These are phyloP conservation scores for Colletotrichum coccodes DNA, from an alignment of 2,329 filamentous ascomycete species.

Conservation along the genomic window DNA sequence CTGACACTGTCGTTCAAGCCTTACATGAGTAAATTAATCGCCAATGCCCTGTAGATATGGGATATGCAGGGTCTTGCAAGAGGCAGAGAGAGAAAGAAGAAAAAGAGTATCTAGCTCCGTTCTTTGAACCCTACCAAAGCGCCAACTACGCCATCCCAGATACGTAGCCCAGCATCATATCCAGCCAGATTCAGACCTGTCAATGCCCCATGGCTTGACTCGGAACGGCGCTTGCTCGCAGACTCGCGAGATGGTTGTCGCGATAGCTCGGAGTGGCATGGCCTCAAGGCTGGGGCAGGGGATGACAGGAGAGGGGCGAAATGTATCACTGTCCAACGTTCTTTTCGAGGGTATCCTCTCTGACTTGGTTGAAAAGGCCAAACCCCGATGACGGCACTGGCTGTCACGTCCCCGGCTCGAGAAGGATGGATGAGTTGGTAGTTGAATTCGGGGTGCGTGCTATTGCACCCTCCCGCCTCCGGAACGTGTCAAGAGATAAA, in stretches of 20 bases:
- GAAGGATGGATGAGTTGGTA: neutral
- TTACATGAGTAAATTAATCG: slow-evolving; percentile 12
- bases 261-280: slow-evolving; percentile 14
- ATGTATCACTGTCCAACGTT: slow-evolving; percentile 5
- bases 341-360: neutral
- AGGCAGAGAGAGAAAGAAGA: neutral
- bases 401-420: neutral
- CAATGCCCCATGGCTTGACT: slow-evolving; percentile 20
- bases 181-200: slow-evolving; percentile 15
- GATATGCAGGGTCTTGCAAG: slow-evolving; percentile 30
- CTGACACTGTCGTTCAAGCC: neutral
- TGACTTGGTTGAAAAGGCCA: neutral
- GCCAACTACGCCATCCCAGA: slow-evolving; percentile 12
- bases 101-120: neutral
- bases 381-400: neutral
- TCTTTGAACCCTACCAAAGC: neutral
- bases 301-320: neutral
- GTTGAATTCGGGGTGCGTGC: neutral
- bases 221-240: slow-evolving; percentile 16
- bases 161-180: slow-evolving; percentile 21
- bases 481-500: slow-evolving; percentile 23
- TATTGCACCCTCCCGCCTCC: slow-evolving; percentile 24
- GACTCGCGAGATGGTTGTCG: slow-evolving; percentile 9
- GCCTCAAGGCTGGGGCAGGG: slow-evolving; percentile 2
- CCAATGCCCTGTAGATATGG: slow-evolving; percentile 4